Evolutionary conservation across 2,329 filamentous ascomycete species (phyloP).

Genomic region (Thyridium curvatum): DNA sequence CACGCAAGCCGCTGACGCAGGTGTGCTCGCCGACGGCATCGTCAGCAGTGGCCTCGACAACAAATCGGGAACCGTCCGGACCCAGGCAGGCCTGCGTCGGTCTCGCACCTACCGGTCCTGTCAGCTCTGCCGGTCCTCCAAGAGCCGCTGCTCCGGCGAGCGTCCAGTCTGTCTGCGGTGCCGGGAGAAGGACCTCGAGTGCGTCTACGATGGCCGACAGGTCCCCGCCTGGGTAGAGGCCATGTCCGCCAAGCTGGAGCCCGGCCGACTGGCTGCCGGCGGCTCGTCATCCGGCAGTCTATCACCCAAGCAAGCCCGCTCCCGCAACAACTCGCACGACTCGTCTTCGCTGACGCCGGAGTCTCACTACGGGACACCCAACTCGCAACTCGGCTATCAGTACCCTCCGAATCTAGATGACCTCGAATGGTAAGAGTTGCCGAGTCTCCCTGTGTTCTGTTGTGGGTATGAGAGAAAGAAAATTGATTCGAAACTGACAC

Average conservation of each 20-base stretch:
- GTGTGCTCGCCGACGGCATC: neutral
- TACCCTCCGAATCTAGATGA: too few species aligned
- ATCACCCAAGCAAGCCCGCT: too few species aligned
- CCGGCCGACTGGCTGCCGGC: too few species aligned
- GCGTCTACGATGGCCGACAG: slow-evolving; percentile 10
- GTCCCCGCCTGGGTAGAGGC: slow-evolving; percentile 9
- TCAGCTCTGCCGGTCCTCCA: slow-evolving; percentile 7
- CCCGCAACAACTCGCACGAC: too few species aligned
- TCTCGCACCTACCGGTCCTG: slow-evolving; percentile 11
- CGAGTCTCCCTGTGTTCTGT: too few species aligned
- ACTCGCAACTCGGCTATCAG: too few species aligned
- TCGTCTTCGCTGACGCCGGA: too few species aligned
- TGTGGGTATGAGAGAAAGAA: too few species aligned
- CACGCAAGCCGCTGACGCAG: neutral
- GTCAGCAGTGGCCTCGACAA: neutral
- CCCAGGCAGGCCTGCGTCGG: slow-evolving; percentile 6
- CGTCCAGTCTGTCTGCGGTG: slow-evolving; percentile 9
- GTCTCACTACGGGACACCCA: too few species aligned
- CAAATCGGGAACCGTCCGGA: slow-evolving; percentile 1
- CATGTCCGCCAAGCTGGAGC: neutral
- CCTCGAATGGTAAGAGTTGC: too few species aligned
- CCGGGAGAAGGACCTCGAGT: slow-evolving; percentile 5
- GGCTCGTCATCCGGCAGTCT: too few species aligned
- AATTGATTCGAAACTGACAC: too few species aligned
- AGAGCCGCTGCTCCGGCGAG: slow-evolving; percentile 9